Evolutionary conservation across 768 basidiomycete genomes (phyloP).

Genomic region (Leccinum olivaceopallidum): DNA sequence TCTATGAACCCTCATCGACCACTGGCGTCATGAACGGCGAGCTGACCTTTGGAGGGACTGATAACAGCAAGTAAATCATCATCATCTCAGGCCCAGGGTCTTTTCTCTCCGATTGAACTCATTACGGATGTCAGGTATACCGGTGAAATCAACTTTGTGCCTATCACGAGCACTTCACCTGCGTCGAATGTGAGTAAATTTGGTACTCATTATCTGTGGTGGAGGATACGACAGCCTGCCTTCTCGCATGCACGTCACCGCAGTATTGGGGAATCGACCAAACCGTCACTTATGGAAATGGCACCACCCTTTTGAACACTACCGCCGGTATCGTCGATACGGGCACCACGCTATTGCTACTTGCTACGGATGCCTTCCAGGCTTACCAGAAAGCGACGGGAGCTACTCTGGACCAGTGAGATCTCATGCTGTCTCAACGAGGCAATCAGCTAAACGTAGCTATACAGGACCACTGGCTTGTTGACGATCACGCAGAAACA

Average conservation of each 20-base stretch:
- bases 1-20: slow-evolving; percentile 48
- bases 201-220: background rate
- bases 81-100: background rate
- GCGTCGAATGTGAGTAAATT: slow-evolving; percentile 34
- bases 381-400: slow-evolving; percentile 57
- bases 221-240: too few relatives aligned
- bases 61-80: slow-evolving; percentile 40
- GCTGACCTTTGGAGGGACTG: slow-evolving; percentile 55
- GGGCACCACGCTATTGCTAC: slow-evolving; percentile 53
- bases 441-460: background rate
- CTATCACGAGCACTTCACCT: slow-evolving; percentile 47
- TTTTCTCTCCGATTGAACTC: background rate
- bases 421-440: background rate
- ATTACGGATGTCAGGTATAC: slow-evolving; percentile 27
- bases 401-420: slow-evolving; percentile 50
- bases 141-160: slow-evolving; percentile 37
- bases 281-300: slow-evolving; percentile 36
- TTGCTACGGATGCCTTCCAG: slow-evolving; percentile 61
- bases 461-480: slow-evolving; percentile 51
- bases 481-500: slow-evolving; percentile 52
- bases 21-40: slow-evolving; percentile 60
- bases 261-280: slow-evolving; percentile 52
- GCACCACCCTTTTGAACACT: slow-evolving; percentile 33
- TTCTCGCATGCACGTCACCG: background rate
- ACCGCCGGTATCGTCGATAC: slow-evolving; percentile 50